These are phyloP conservation scores for Trametes polyzona DNA, from an alignment of 1,284 basidiomycete species.

Conservation along the genomic window DNA sequence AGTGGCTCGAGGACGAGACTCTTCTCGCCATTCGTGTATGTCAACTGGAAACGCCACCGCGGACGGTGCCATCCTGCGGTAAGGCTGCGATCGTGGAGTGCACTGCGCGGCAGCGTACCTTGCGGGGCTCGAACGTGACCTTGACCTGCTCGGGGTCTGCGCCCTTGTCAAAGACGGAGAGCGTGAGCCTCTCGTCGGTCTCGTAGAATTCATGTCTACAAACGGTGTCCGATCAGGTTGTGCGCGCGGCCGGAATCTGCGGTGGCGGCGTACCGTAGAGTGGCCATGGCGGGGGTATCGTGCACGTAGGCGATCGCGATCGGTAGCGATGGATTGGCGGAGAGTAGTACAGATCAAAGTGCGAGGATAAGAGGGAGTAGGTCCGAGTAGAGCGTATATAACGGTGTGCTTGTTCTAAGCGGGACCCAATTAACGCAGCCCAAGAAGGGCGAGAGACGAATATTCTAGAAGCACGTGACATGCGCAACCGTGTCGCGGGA, in stretches of 20 bases:
- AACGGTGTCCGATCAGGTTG: neutral
- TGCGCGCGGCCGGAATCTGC: neutral
- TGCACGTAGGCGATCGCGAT: neutral
- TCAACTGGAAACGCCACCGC: constrained; percentile 45
- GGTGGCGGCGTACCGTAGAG: constrained; percentile 11
- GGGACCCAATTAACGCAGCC: constrained; percentile 3
- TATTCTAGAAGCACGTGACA: constrained; percentile 29
- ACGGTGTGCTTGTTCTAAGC: neutral
- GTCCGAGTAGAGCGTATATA: neutral
- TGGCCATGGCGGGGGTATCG: constrained; percentile 10
- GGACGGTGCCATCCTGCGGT: neutral
- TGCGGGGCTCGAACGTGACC: constrained; percentile 65
- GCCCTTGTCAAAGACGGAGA: constrained; percentile 82
- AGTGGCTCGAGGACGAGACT: constrained; percentile 72
- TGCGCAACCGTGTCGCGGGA: constrained; percentile 5
- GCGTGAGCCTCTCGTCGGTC: constrained; percentile 71
- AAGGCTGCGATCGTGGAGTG: neutral
- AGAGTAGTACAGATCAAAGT: neutral
- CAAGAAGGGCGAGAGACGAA: constrained; percentile 16
- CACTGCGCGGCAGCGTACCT: constrained; percentile 46
- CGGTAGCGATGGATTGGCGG: neutral
- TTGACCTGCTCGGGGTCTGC: constrained; percentile 68
- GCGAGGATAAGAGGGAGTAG: neutral
- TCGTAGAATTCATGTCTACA: constrained; percentile 88
- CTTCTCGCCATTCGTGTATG: constrained; percentile 69